These are phyloP conservation scores for Solanum aculeatissimum DNA, from an alignment of 305 asterid genomes.

Conservation along the genomic window DNA sequence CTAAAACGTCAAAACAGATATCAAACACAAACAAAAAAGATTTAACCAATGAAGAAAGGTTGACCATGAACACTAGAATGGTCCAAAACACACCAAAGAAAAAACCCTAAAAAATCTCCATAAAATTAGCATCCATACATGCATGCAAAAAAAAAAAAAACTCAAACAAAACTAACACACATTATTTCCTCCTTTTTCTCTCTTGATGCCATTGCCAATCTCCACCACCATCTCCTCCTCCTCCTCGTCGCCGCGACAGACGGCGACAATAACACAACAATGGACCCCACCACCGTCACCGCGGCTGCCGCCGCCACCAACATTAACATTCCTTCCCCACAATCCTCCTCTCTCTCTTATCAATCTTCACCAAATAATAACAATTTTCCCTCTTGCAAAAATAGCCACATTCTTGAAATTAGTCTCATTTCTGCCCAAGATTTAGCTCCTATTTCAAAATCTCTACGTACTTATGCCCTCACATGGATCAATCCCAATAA, in stretches of 20 bases:
- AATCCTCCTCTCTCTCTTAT: slow-evolving; percentile 15
- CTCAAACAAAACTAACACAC: background rate
- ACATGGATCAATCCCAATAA: slow-evolving; percentile 37
- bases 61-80: background rate
- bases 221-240: background rate
- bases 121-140: background rate
- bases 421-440: slow-evolving; percentile 50
- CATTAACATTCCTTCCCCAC: background rate
- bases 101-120: background rate
- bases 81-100: background rate
- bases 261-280: background rate
- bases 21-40: background rate
- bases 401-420: slow-evolving; percentile 32
- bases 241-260: background rate
- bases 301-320: background rate
- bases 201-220: background rate
- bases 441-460: slow-evolving; percentile 50
- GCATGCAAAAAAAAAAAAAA: background rate
- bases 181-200: background rate
- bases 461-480: slow-evolving; percentile 49
- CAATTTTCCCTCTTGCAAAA: background rate
- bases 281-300: background rate
- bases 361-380: background rate
- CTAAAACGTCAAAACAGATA: background rate
- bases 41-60: background rate